Base-by-base conservation (phyloP, 768 basidiomycete species). In the Serendipita sp. region DNA sequence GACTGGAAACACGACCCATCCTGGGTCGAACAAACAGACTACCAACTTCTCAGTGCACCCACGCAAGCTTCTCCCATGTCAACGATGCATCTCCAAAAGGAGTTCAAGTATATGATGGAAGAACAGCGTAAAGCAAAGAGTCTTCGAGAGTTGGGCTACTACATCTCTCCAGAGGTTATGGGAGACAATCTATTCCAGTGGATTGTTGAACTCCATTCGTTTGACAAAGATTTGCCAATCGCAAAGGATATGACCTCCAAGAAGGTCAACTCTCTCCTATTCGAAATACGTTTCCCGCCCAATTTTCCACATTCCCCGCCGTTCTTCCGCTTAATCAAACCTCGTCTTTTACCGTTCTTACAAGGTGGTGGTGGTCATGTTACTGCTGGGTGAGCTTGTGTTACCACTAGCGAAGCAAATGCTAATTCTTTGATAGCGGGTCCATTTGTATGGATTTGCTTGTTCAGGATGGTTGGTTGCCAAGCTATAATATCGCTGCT, bases 391-490 rank as follows among this genome's bases (percentile, higher is more conserved):
- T 68, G 30, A 37, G 35, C 41, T 10, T 7, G 15, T 18, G 58
- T 44, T 44, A 64, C 58, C 63, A 60, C 28, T 30, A 63, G 16
- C 32, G 0, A 18, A 38, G 45, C 51, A 63, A 18, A 35, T 7
- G 48, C 67, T 56, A 60, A 68, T 58, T 66, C 62, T 66, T 47
- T 60, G 3, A 84, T 32, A 60, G 85, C 10, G 86, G 86, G 1
- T 85, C 83, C 2, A 86, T 88, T 58, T 88, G 86, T 68, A 86
- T 88, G 85, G 86, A 87, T 70, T 74, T 86, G 4, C 73, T 86
- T 60, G 85, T 84, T 1, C 76, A 83, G 0, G 82, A 84, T 66
- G 85, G 84, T 16, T 86, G 86, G 82, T 79, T 86, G 45, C 85
- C 85, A 0, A 83, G 81, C 67, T 85, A 86, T 67, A 83, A 76